Evolutionary conservation across 2,329 filamentous ascomycete species (phyloP), one percentile per base, ranked within the genome.

Genomic region (Diaporthe citrichinensis): DNA sequence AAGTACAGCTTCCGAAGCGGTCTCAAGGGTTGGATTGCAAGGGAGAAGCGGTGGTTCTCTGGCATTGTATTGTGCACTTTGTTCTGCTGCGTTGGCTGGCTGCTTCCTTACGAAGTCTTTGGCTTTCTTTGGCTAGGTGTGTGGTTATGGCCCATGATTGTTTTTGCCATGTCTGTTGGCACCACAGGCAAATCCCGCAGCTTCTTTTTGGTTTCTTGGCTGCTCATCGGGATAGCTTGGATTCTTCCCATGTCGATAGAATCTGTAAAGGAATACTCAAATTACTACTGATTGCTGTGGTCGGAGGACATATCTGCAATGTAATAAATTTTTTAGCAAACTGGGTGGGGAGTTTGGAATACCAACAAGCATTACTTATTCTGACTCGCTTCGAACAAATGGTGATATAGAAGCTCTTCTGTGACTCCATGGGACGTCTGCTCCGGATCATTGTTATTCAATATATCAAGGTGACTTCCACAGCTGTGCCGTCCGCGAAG

Each of bases 41-140:
- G 44, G 23, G 61, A 67, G 44, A 67, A 36, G 44, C 6, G 41
- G 61, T 67, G 61, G 61, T 67, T 67, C 44, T 67, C 61, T 6
- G 61, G 25, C 23, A 8, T 51, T 0, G 10, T 67, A 1, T 12
- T 51, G 28, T 67, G 61, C 10, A 67, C 61, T n/a, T 0, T 51
- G 4, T 51, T 67, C 44, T 49, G 41, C 44, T 67, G 61, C 44
- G 14, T 15, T n/a, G 61, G 44, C 20, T 67, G 61, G 61, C 9
- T 49, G 61, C 25, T 49, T 36, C 44, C 44, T 34, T 34, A 15
- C 44, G 1, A 2, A 46, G 39, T 7, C 9, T 46, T 28, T 12
- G 20, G 61, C 20, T 12, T 67, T 67, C 20, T 34, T n/a, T 67
- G 44, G 61, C 4, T 46, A 1, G 41, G 0, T 8, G 6, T 36